Percentiles rank a stretch among this genome's conserved stretches.
Evolutionary conservation across 352 stramenopile species (phyloP).

Genomic region (Pythium rishiriense): DNA sequence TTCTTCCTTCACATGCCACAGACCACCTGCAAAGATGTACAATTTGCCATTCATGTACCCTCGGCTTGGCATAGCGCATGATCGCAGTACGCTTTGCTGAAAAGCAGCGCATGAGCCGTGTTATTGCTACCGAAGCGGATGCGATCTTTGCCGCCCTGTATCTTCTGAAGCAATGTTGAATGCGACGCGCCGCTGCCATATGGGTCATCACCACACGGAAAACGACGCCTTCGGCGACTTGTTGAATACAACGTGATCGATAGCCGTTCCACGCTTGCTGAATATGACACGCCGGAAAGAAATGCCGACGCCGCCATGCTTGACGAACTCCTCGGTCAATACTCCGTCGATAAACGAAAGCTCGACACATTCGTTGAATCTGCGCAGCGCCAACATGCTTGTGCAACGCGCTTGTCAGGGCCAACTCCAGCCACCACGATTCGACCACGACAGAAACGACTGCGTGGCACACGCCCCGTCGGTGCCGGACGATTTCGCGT

Average conservation of each 20-base stretch:
- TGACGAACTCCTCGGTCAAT: slow-evolving; percentile 8
- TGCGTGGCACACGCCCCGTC: slow-evolving; percentile 7
- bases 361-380: slow-evolving; percentile 30
- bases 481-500: slow-evolving; percentile 3
- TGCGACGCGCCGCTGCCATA: slow-evolving; percentile 17
- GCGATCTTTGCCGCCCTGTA: slow-evolving; percentile 15
- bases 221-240: slow-evolving; percentile 10
- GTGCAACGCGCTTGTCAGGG: slow-evolving; percentile 1
- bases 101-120: slow-evolving; percentile 28
- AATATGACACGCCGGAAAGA: slow-evolving; percentile 25
- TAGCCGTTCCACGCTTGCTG: slow-evolving; percentile 31
- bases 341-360: slow-evolving; percentile 8
- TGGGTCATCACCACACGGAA: slow-evolving; percentile 26
- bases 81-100: slow-evolving; percentile 19
- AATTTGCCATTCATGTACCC: slow-evolving; percentile 5
- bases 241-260: slow-evolving; percentile 5
- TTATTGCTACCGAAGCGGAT: slow-evolving; percentile 11
- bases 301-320: slow-evolving; percentile 19
- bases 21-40: slow-evolving; percentile 22
- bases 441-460: slow-evolving; percentile 1
- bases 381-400: slow-evolving; percentile 1
- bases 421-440: slow-evolving; percentile 9
- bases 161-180: slow-evolving; percentile 22
- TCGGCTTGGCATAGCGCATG: not conserved
- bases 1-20: not conserved